Base-by-base conservation (phyloP, 2,329 filamentous ascomycete genomes). In the Chaetomium sp. region DNA sequence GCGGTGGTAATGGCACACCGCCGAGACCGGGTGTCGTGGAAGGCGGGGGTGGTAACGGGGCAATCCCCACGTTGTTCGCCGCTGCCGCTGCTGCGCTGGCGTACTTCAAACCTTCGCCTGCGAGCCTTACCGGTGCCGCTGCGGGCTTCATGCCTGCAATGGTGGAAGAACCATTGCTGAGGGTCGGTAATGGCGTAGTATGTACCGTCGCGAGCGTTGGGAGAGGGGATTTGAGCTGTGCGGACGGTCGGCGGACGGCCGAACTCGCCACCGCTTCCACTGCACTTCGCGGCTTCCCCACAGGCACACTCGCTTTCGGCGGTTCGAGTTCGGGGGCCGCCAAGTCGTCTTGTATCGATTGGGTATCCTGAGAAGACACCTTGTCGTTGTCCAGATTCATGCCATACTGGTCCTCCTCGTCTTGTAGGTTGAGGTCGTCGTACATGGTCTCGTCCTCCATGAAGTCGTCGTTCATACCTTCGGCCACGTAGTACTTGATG, bases 391-490 rank as follows among this genome's bases (percentile, higher is more conserved):
- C 91, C 59, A 78, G 79, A 62, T 76, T 79, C 78, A 96, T 85
- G 62, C 91, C 94, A 67, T 87, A 96, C 54, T 84, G 79, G 55
- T 89, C 91, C 70, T 96, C 94, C 66, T 97, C 94, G 65, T 95
- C 91, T 59, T 95, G 86, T 44, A 99, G 82, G 66, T 91, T 88
- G 55, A 97, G 80, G 54, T 96, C 92, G 69, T 99, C 91, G 75
- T 97, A 99, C 72, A 99, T 87, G 61, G 84, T 86, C 66, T 99
- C 94, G 69, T 97, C 91, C 66, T 96, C 91, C 71, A 90, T 86
- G 72, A 90, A 97, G 68, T 97, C 92, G 46, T 89, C 81, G 63
- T 89, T 90, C 74, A 87, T 85, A 63, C 91, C 91, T 69, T 94
- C 91, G 53, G 91, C 85, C 49, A 97, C 91, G 70, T 97, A 99